Evolutionary conservation across 148 eudicot species (phyloP), one percentile per base, ranked within the genome.

Genomic region (Camellia sinensis): DNA sequence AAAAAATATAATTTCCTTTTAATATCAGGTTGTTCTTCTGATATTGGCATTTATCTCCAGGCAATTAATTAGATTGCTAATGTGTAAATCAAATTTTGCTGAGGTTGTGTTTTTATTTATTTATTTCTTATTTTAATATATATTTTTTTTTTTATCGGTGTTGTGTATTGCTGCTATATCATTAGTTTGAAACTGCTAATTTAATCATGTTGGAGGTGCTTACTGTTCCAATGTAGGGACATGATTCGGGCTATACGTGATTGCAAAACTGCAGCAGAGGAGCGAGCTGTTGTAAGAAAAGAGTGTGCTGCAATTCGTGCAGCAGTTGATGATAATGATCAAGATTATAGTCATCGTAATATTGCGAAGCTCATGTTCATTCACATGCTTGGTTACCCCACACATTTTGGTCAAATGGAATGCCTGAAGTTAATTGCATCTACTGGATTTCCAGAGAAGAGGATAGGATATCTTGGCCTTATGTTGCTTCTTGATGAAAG

Each of bases 321-420:
- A 70, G 88, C 99, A 63, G 88, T 96, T 79, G 90, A 97, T 80
- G 99, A 94, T 56, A 96, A 94, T 86, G 98, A 96, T 82, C 88
- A 91, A 2, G 97, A 89, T 15, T 96, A 96, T 83, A 90, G 92
- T 88, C 99, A 96, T 81, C 97, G 99, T 52, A 94, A 96, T 87
- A 77, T 96, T 89, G 99, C 99, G 79, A 96, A 96, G 82, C 98
- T 94, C 82, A 96, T 96, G 98, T 96, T 96, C 85, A 96, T 96
- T 83, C 97, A 96, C 89, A 96, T 96, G 99, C 98, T 96, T 86
- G 99, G 99, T 80, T 96, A 94, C 74, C 98, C 99, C 29, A 94
- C 99, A 44, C 98, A 96, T 90, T 96, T 96, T 85, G 99, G 98
- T 83, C 99, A 96, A 84, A 96, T 96, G 99, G 98, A 96, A 84